Conservation (phyloP, 2,329 filamentous ascomycete species). For the Fusarium gaditjirri region DNA sequence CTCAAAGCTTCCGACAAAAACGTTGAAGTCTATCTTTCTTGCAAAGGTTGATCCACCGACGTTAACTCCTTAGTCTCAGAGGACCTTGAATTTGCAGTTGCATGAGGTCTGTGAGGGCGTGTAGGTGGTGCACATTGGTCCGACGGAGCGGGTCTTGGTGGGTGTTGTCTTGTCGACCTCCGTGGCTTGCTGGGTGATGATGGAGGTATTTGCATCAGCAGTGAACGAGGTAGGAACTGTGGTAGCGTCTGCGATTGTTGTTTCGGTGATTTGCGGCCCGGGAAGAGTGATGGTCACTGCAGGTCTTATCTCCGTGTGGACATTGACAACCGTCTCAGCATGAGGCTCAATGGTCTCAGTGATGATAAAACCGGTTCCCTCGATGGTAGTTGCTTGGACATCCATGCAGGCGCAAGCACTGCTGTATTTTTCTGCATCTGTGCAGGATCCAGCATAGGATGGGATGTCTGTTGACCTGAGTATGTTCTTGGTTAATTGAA, state of each 20-base stretch:
- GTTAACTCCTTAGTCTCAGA: rapidly evolving
- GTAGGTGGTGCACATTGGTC: not conserved
- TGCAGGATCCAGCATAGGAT: not conserved
- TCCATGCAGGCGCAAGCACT: not conserved
- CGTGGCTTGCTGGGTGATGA: rapidly evolving
- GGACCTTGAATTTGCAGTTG: not conserved
- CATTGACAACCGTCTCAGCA: not conserved
- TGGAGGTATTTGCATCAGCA: rapidly evolving
- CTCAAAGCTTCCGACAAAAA: not conserved
- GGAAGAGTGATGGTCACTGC: not conserved
- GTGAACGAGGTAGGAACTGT: not conserved
- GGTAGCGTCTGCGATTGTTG: not conserved
- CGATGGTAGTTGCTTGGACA: not conserved
- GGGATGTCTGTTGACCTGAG: not conserved
- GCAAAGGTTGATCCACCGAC: rapidly evolving
- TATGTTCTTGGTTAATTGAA: not conserved
- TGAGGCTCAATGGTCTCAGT: not conserved
- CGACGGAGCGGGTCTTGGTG: not conserved
- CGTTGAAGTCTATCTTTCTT: not conserved
- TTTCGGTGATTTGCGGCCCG: not conserved
- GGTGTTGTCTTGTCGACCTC: not conserved
- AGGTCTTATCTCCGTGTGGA: not conserved
- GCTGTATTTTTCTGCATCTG: not conserved
- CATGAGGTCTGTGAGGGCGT: not conserved
- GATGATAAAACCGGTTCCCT: not conserved